Evolutionary conservation across 2,329 filamentous ascomycete species (phyloP).

Genomic region (Fusarium compactum): DNA sequence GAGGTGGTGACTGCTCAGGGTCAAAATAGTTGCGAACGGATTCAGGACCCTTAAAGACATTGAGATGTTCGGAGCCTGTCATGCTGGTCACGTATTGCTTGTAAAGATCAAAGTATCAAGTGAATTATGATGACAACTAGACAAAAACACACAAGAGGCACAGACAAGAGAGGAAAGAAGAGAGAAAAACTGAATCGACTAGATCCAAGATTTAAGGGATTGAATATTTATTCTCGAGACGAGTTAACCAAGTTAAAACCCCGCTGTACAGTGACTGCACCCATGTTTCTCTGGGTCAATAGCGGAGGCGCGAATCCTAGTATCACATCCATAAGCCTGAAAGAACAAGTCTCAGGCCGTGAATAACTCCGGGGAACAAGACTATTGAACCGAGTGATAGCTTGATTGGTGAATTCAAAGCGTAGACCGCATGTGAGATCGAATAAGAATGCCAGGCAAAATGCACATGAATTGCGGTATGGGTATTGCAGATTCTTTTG

Average conservation of each 20-base stretch:
- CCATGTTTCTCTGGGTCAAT: slow-evolving; percentile 35
- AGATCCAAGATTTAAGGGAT: slow-evolving; percentile 22
- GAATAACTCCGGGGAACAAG: slow-evolving; percentile 8
- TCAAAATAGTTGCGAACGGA: slow-evolving; percentile 69
- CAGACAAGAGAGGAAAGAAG: slow-evolving; percentile 1
- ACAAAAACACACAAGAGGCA: neutral
- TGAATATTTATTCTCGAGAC: slow-evolving; percentile 8
- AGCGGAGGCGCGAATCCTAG: slow-evolving; percentile 24
- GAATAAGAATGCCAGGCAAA: slow-evolving; percentile 13
- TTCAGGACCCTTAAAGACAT: slow-evolving; percentile 68
- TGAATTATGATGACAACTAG: neutral
- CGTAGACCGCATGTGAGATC: slow-evolving; percentile 18
- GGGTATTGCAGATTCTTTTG: slow-evolving; percentile 32
- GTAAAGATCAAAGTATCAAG: slow-evolving; percentile 1
- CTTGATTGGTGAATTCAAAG: slow-evolving; percentile 34
- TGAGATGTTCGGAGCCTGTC: slow-evolving; percentile 51
- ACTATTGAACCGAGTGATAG: slow-evolving; percentile 11
- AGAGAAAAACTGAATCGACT: slow-evolving; percentile 1
- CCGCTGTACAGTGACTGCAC: slow-evolving; percentile 11
- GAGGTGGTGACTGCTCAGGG: slow-evolving; percentile 66
- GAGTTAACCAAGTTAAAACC: slow-evolving; percentile 17
- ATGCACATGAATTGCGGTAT: slow-evolving; percentile 21
- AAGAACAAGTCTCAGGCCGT: slow-evolving; percentile 4
- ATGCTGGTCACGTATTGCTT: slow-evolving; percentile 40
- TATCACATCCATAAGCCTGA: slow-evolving; percentile 25